phyloP scores from a whole-genome alignment of 495 filamentous ascomycete species.

The Ascodesmis nigricans region DNA sequence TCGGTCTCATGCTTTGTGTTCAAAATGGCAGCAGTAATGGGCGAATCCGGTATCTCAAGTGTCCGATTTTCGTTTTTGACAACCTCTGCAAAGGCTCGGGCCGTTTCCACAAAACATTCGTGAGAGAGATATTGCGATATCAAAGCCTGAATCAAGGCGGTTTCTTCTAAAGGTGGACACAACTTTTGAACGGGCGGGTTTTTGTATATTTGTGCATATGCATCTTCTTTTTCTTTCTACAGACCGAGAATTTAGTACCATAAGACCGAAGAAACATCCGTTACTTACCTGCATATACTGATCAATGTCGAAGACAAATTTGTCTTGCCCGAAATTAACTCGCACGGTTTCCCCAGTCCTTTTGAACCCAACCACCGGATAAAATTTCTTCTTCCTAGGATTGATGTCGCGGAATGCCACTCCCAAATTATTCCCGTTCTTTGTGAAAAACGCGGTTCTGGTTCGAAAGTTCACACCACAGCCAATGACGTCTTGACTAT shows the following conservation, averaged over 20 bases:
- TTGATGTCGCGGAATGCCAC: constrained; percentile 56
- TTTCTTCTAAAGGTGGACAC: constrained; percentile 47
- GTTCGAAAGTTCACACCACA: constrained; percentile 87
- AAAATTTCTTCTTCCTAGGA: constrained; percentile 37
- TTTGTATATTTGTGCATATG: constrained; percentile 34
- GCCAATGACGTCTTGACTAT: constrained; percentile 58
- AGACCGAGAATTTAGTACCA: background rate
- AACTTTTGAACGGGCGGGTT: constrained; percentile 25
- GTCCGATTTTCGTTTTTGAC: constrained; percentile 47
- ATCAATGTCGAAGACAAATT: constrained; percentile 88
- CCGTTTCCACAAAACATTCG: constrained; percentile 92
- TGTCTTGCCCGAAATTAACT: constrained; percentile 78
- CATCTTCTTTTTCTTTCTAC: constrained; percentile 15
- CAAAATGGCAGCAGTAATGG: constrained; percentile 28
- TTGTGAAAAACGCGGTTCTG: constrained; percentile 79
- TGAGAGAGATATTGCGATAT: constrained; percentile 42
- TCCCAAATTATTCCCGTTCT: constrained; percentile 68
- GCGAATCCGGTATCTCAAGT: constrained; percentile 7
- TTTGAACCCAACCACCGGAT: constrained; percentile 87
- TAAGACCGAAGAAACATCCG: constrained; percentile 7
- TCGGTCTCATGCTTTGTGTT: constrained; percentile 71
- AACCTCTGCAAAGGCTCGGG: constrained; percentile 68
- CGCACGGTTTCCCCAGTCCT: constrained; percentile 59
- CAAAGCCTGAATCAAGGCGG: constrained; percentile 53
- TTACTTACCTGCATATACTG: constrained; percentile 50